Conservation (phyloP, 257 asterid genomes). For the Solanum stenotomum region DNA sequence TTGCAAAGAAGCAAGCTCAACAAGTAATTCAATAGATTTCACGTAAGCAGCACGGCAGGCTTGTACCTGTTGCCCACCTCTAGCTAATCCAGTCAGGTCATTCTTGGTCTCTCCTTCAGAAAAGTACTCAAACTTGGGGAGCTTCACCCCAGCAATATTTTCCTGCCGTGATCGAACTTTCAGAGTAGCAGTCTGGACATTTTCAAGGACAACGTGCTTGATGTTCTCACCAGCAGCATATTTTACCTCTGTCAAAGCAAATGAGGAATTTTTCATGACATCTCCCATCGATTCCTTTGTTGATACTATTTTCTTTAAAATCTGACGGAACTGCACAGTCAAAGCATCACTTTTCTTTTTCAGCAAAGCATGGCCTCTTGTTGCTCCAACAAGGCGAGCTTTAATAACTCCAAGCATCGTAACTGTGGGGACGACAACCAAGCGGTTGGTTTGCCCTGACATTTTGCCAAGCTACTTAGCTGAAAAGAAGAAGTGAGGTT, state of each 20-base stretch:
- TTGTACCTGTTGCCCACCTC: conserved; percentile 47
- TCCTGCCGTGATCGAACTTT: conserved; percentile 37
- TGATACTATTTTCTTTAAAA: conserved; percentile 32
- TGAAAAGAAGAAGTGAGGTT: not conserved
- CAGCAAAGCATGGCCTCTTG: conserved; percentile 44
- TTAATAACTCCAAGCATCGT: conserved; percentile 42
- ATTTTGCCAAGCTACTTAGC: conserved; percentile 8
- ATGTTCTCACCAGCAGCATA: conserved; percentile 41
- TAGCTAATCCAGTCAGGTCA: conserved; percentile 40
- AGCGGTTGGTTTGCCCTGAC: conserved; percentile 40
- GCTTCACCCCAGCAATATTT: conserved; percentile 42
- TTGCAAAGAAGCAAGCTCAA: conserved; percentile 41
- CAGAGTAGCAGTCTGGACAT: conserved; percentile 32
- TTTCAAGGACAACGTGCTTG: conserved; percentile 41
- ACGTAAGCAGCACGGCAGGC: conserved; percentile 40
- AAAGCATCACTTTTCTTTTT: conserved; percentile 46
- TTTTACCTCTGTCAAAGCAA: conserved; percentile 35
- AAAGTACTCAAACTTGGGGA: conserved; percentile 34
- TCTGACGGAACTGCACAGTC: conserved; percentile 42
- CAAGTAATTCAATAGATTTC: conserved; percentile 39
- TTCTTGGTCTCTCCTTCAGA: conserved; percentile 41
- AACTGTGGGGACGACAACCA: conserved; percentile 40
- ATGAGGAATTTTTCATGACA: conserved; percentile 28
- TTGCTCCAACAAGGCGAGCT: conserved; percentile 42
- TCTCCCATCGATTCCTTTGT: conserved; percentile 45